phyloP scores from a whole-genome alignment of 1,284 basidiomycete genomes.

The Volvariella volvacea region DNA sequence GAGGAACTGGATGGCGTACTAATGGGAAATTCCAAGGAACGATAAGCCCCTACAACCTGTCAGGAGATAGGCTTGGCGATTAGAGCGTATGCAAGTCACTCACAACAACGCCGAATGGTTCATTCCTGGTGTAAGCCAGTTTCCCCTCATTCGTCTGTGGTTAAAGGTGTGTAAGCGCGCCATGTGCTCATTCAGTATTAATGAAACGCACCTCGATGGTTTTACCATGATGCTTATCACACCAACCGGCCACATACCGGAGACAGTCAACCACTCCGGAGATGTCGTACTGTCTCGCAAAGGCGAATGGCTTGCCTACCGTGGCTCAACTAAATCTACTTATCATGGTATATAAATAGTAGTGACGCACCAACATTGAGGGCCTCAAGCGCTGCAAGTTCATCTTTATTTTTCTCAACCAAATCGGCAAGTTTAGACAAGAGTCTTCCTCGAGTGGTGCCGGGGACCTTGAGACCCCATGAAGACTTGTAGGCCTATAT shows the following conservation, averaged over 20 bases:
- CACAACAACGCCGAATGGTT: slow-evolving; percentile 85
- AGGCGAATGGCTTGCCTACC: slow-evolving; percentile 70
- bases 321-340: not conserved
- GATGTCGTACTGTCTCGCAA: slow-evolving; percentile 71
- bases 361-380: slow-evolving; percentile 55
- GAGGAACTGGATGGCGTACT: slow-evolving; percentile 3
- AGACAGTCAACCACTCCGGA: slow-evolving; percentile 59
- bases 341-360: not conserved
- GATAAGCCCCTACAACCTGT: not conserved
- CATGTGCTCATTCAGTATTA: not conserved
- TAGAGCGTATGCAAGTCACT: slow-evolving; percentile 14
- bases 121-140: slow-evolving; percentile 80
- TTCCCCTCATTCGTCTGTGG: slow-evolving; percentile 57
- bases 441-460: slow-evolving; percentile 55
- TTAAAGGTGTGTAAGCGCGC: slow-evolving; percentile 1
- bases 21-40: not conserved
- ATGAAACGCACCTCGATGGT: slow-evolving; percentile 52
- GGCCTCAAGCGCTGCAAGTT: slow-evolving; percentile 72
- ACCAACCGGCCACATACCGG: slow-evolving; percentile 74
- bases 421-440: slow-evolving; percentile 68
- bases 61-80: slow-evolving; percentile 6
- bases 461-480: slow-evolving; percentile 69
- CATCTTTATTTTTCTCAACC: slow-evolving; percentile 68
- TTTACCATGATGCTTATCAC: slow-evolving; percentile 85
- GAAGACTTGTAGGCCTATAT: slow-evolving; percentile 67